Percentiles rank a stretch among this genome's conserved stretches.
Evolutionary conservation across 177 flowering plant genomes (phyloP).

Genomic region (Telopea speciosissima): DNA sequence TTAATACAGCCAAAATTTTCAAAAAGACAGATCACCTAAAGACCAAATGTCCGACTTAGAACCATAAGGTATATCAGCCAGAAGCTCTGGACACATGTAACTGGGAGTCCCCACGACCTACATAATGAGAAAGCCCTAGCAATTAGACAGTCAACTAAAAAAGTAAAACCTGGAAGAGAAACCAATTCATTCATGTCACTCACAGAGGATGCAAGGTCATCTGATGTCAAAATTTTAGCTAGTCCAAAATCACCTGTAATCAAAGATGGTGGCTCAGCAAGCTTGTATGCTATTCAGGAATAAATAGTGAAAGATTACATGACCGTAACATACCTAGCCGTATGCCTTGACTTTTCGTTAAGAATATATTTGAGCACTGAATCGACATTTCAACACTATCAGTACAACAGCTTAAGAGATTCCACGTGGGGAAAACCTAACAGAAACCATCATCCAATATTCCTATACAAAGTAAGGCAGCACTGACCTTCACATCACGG

Average conservation of each 20-base stretch:
- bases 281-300: conserved; percentile 1
- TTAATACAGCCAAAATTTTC: neutral
- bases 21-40: conserved; percentile 42
- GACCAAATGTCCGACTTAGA: conserved; percentile 99
- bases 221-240: conserved; percentile 83
- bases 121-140: conserved; percentile 3
- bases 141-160: neutral
- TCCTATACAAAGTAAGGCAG: conserved; percentile 5
- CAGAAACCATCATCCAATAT: conserved; percentile 1
- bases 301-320: neutral
- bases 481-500: conserved; percentile 95
- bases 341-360: conserved; percentile 86
- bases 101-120: conserved; percentile 99
- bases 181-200: conserved; percentile 28
- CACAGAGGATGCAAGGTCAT: conserved; percentile 97
- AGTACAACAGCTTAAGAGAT: conserved; percentile 16
- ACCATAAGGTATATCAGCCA: conserved; percentile 99
- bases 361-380: conserved; percentile 97
- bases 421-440: conserved; percentile 2
- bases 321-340: conserved; percentile 61
- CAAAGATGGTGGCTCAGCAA: neutral
- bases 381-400: conserved; percentile 21
- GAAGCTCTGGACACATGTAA: conserved; percentile 99
- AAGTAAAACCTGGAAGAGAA: neutral
- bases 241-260: conserved; percentile 95